Evolutionary conservation across 768 basidiomycete genomes (phyloP), one percentile per base, ranked within the genome.

Genomic region (Rhizopogon vinicolor): DNA sequence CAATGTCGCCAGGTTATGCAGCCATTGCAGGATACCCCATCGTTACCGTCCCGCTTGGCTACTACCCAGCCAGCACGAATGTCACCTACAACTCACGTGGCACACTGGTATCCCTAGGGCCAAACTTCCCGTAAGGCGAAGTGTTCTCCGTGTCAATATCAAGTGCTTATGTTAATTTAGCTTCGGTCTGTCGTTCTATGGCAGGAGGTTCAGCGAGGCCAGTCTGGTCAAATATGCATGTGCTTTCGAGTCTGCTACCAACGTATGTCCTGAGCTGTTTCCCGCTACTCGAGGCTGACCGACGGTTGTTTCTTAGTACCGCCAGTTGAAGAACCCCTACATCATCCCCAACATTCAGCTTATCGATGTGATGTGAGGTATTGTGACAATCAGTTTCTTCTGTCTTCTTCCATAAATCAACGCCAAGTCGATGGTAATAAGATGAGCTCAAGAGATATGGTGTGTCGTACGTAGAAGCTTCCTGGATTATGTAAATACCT

Each of bases 11-110:
- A 62, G 67, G 66, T 39, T 63, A 68, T 41, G 68, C 72, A 2
- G 68, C 72, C 0, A 65, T 86, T 52, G 82, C 82, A 2, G 86
- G 85, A 5, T 86, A 85, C 59, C 85, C 86, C 3, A 82, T 86
- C 52, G 72, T 86, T n/a, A 29, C 44, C 63, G 85, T 86, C 9
- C 85, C 85, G 1, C 74, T 86, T 2, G 84, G 83, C 0, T 85
- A 83, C 63, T 79, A 78, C 56, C 81, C 81, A 1, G 73, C 75
- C 39, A 69, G 79, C 56, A 74, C 78, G 22, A 51, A 35, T 14
- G 48, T 49, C 13, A 49, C 33, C 5, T 25, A 49, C 14, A 49
- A 49, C 14, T 16, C 48, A 5, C 48, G 48, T 13, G 19, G 22
- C 14, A 49, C 48, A 14, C 19, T 49, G 8, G 48, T 49, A 16